Evolutionary conservation across 192 early-diverging fungal species (phyloP).

Genomic region (Coemansia erecta): DNA sequence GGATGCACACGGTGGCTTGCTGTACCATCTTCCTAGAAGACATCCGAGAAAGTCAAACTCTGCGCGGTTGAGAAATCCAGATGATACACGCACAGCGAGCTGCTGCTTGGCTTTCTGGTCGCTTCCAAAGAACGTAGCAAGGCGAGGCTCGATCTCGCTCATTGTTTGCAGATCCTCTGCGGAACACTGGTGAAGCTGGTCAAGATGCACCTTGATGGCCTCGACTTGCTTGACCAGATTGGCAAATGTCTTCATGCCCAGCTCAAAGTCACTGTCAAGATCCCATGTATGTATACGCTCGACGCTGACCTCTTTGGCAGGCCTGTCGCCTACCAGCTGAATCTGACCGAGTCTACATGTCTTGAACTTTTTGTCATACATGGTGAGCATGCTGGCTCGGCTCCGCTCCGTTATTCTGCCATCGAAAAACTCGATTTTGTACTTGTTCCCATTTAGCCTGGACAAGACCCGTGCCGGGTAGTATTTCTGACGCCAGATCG

Average conservation of each 20-base stretch:
- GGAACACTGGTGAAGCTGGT: constrained; percentile 31
- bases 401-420: constrained; percentile 12
- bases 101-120: constrained; percentile 16
- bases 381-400: constrained; percentile 30
- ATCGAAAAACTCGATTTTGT: constrained; percentile 40
- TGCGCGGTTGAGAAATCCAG: constrained; percentile 32
- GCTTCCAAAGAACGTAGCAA: constrained; percentile 35
- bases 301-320: constrained; percentile 1
- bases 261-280: constrained; percentile 32
- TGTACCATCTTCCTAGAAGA: constrained; percentile 38
- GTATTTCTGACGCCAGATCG: constrained; percentile 34
- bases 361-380: constrained; percentile 40
- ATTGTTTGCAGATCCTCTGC: constrained; percentile 14
- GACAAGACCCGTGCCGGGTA: constrained; percentile 38
- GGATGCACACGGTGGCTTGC: constrained; percentile 20
- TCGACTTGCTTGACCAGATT: constrained; percentile 22
- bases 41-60: constrained; percentile 52
- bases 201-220: constrained; percentile 17
- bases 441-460: constrained; percentile 16
- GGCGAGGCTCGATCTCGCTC: constrained; percentile 21
- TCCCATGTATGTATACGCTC: neutral
- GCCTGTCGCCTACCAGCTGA: constrained; percentile 38
- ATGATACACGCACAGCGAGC: constrained; percentile 24
- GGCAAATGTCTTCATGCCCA: constrained; percentile 14
- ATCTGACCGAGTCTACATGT: constrained; percentile 38